phyloP scores from a whole-genome alignment of 768 basidiomycete species.

The Mycena metata region DNA sequence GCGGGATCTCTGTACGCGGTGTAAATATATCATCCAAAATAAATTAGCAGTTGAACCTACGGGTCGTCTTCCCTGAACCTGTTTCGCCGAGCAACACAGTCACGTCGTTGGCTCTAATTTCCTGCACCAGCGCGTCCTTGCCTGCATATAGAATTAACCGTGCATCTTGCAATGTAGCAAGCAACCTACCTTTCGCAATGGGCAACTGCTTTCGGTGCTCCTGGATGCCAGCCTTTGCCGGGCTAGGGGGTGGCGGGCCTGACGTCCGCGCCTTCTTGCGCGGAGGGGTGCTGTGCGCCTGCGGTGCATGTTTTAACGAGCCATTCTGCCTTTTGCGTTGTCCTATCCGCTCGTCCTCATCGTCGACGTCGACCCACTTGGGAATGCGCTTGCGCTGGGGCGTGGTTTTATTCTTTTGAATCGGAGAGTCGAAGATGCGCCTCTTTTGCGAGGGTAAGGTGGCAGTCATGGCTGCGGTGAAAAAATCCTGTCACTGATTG shows the following conservation, averaged over 20 bases:
- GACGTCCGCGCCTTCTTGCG: conserved; percentile 31
- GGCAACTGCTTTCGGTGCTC: conserved; percentile 81
- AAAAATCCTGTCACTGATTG: conserved; percentile 13
- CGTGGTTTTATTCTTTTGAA: conserved; percentile 1
- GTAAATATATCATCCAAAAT: not conserved
- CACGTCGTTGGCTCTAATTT: conserved; percentile 83
- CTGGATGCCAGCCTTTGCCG: conserved; percentile 52
- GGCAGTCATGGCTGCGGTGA: conserved; percentile 23
- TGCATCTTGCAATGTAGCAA: not conserved
- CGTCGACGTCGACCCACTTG: conserved; percentile 55
- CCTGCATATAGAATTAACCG: conserved; percentile 60
- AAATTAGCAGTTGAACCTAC: conserved; percentile 54
- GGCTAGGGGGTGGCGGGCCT: conserved; percentile 38
- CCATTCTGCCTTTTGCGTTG: conserved; percentile 48
- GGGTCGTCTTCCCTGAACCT: conserved; percentile 98
- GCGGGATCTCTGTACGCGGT: conserved; percentile 84
- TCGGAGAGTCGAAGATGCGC: conserved; percentile 27
- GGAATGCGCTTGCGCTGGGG: conserved; percentile 46
- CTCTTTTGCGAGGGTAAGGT: conserved; percentile 21
- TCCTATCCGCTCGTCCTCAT: conserved; percentile 50
- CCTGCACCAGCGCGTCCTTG: conserved; percentile 78
- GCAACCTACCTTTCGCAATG: conserved; percentile 76
- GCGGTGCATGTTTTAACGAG: conserved; percentile 41
- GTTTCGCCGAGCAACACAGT: conserved; percentile 96
- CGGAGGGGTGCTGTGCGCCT: conserved; percentile 37